Evolutionary conservation across 2,329 filamentous ascomycete species (phyloP), one percentile per base, ranked within the genome.

Genomic region (Calonectria fujianensis): DNA sequence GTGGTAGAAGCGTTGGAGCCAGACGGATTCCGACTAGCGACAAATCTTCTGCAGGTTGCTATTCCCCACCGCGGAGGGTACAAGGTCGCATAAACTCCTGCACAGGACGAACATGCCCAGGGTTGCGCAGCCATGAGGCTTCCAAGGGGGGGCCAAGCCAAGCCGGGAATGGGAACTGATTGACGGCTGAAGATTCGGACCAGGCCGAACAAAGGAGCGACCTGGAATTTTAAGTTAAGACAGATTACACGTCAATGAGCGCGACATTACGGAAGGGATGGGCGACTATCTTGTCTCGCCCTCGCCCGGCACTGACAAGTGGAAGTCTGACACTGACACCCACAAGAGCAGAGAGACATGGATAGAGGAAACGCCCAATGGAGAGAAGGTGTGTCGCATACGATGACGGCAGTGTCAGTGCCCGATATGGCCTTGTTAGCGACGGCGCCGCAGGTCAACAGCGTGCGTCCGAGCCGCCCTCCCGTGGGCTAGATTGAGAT

Each of bases 21-120:
- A 54, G 74, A 80, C 77, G 77, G 75, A 80, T 80, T 64, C 37
- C 70, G 79, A 24, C 65, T 79, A 80, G 79, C 24, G 14, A 73
- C 68, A 61, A 74, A 73, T 66, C 75, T 72, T 75, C 65, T 72
- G 45, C n/a, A 73, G 64, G 70, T n/a, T 18, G 64, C 50, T 64
- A 32, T 41, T 61, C 72, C 66, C 76, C 76, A 77, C 71, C 74
- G 64, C 70, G 70, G 67, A 67, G 39, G 50, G 71, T 66, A 61
- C 64, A 64, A 73, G 57, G 57, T 54, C 35, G 57, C 71, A 69
- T 63, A 69, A 69, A 73, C 65, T 73, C 65, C 52, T 69, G 52
- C 66, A 35, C 48, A 57, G 50, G 39, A 51, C 54, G 70, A 45
- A 54, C 35, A n/a, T 73, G 54, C 48, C 29, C 45, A 45, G 54